Conservation (phyloP, 352 stramenopile species). For the Pythium utonaiense region DNA sequence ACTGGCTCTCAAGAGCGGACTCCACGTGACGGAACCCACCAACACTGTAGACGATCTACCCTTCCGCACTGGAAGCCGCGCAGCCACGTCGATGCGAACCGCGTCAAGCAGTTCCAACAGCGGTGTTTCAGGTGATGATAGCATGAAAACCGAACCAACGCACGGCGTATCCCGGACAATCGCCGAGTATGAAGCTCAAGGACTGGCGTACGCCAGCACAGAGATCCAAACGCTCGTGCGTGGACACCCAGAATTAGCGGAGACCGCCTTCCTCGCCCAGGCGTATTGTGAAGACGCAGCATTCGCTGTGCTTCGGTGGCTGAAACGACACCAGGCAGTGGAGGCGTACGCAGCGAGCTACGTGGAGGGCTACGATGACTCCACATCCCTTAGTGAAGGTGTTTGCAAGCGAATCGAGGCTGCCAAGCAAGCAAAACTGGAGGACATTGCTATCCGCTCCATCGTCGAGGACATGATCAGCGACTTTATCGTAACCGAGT, state of each 20-base stretch:
- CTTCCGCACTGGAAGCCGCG: constrained; percentile 1
- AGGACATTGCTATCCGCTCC: constrained; percentile 45
- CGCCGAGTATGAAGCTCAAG: constrained; percentile 12
- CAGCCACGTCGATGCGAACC: background rate
- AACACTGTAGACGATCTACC: constrained; percentile 9
- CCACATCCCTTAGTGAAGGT: constrained; percentile 20
- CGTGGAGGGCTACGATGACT: constrained; percentile 19
- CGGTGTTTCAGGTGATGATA: background rate
- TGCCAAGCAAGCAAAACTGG: constrained; percentile 32
- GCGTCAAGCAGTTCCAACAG: background rate
- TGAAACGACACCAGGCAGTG: constrained; percentile 50
- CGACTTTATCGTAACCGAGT: constrained; percentile 52
- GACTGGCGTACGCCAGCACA: constrained; percentile 12
- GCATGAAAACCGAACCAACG: background rate
- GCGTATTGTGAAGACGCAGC: constrained; percentile 40
- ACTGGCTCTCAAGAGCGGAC: constrained; percentile 23
- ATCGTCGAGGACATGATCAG: constrained; percentile 63
- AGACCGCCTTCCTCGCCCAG: constrained; percentile 44
- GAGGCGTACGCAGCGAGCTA: constrained; percentile 37
- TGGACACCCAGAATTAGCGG: constrained; percentile 26
- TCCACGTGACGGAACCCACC: constrained; percentile 13
- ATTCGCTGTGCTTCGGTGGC: constrained; percentile 29
- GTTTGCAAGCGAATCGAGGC: constrained; percentile 26
- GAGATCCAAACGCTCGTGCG: constrained; percentile 25
- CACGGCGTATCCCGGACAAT: background rate